Percentiles rank a stretch among this genome's conserved stretches.
phyloP scores from a whole-genome alignment of 108 stramenopile species.

The Cyclostephanos tholiformis region DNA sequence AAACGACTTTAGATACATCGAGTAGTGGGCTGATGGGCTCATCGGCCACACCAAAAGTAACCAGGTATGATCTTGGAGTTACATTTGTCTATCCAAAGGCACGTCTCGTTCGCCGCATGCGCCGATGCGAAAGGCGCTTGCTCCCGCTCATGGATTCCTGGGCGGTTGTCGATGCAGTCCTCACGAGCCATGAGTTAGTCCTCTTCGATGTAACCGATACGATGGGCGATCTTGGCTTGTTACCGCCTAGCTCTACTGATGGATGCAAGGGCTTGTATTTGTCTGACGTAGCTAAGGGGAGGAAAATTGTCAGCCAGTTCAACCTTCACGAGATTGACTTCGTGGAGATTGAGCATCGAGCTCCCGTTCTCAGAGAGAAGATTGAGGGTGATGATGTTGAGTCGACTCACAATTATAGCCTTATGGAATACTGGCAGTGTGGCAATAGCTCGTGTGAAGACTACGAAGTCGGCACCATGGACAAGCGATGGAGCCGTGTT shows the following conservation, averaged over 20 bases:
- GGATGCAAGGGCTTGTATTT: slow-evolving; percentile 83
- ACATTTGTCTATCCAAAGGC: slow-evolving; percentile 67
- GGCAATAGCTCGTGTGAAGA: slow-evolving; percentile 18
- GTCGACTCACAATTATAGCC: slow-evolving; percentile 13
- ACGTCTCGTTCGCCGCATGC: slow-evolving; percentile 79
- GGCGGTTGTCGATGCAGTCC: slow-evolving; percentile 76
- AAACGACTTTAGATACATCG: neutral
- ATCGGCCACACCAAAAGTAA: neutral
- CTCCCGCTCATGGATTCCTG: slow-evolving; percentile 75
- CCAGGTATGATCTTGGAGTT: slow-evolving; percentile 10
- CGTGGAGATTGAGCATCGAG: slow-evolving; percentile 61
- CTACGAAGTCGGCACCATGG: slow-evolving; percentile 27
- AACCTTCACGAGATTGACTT: slow-evolving; percentile 60
- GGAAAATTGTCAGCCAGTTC: slow-evolving; percentile 74
- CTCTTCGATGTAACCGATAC: slow-evolving; percentile 57
- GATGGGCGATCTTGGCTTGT: slow-evolving; percentile 1
- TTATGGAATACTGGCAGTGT: slow-evolving; percentile 42
- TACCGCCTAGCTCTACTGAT: slow-evolving; percentile 42
- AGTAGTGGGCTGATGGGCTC: slow-evolving; percentile 4
- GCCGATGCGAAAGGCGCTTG: slow-evolving; percentile 75
- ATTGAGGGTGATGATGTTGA: slow-evolving; percentile 33
- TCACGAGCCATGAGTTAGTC: slow-evolving; percentile 83
- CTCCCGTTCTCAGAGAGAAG: slow-evolving; percentile 20
- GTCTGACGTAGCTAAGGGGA: slow-evolving; percentile 66
- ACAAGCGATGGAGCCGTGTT: slow-evolving; percentile 58